Conservation (phyloP, 2,329 filamentous ascomycete species). For the Cordyceps farinosa region DNA sequence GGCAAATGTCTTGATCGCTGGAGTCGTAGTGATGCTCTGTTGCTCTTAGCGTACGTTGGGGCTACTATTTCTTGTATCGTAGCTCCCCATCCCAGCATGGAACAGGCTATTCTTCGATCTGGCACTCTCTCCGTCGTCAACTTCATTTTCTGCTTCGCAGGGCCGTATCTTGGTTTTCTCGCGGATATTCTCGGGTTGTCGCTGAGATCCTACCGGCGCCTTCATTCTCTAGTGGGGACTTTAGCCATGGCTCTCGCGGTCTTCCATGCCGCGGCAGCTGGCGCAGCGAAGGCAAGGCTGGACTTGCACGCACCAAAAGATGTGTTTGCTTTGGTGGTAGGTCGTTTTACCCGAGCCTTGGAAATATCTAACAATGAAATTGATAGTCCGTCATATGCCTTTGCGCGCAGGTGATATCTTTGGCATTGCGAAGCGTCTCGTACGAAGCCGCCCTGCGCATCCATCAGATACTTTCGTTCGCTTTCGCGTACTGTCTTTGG, state of each 20-base stretch:
- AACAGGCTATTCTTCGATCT: slow-evolving; percentile 8
- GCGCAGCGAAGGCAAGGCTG: background rate
- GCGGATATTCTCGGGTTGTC: background rate
- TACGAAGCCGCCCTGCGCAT: slow-evolving; percentile 5
- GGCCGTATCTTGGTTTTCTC: slow-evolving; percentile 2
- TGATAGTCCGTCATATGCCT: background rate
- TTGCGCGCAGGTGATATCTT: background rate
- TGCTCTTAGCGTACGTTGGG: background rate
- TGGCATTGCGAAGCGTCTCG: background rate
- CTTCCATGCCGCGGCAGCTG: slow-evolving; percentile 4
- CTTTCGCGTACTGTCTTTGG: background rate
- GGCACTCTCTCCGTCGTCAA: slow-evolving; percentile 1
- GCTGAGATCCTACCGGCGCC: background rate
- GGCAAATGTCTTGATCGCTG: slow-evolving; percentile 4
- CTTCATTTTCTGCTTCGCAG: slow-evolving; percentile 6
- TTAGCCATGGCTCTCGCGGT: background rate
- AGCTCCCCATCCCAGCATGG: background rate
- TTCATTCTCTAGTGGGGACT: background rate
- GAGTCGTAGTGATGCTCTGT: background rate
- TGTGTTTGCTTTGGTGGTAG: background rate
- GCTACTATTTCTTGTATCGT: background rate
- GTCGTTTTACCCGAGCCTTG: background rate
- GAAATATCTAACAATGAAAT: background rate
- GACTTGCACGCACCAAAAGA: background rate
- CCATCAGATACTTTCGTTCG: slow-evolving; percentile 6